These are phyloP conservation scores for Botrytis porri DNA, from an alignment of 2,329 filamentous ascomycete species.

Conservation along the genomic window DNA sequence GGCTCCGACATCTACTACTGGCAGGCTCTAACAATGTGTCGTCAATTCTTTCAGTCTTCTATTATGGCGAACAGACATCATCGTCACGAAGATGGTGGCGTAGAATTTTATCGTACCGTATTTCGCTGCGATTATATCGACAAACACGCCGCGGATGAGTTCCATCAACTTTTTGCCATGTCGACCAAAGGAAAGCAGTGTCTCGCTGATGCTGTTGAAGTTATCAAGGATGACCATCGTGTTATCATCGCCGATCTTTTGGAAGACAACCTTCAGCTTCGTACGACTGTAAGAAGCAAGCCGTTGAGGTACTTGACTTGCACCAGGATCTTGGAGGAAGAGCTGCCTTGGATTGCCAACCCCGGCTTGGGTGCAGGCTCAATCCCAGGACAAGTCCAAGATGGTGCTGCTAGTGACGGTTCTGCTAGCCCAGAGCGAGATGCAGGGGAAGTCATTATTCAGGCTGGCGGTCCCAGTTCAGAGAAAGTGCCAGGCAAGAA, in stretches of 20 bases:
- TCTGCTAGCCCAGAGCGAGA: neutral
- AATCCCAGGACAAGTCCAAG: neutral
- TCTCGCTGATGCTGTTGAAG: conserved; percentile 5
- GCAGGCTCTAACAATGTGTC: conserved; percentile 30
- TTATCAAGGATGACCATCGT: conserved; percentile 17
- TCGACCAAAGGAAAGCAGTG: conserved; percentile 18
- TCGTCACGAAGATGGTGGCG: conserved; percentile 31
- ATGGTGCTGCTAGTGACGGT: neutral
- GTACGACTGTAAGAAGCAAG: neutral
- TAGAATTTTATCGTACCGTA: conserved; percentile 31
- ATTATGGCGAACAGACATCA: conserved; percentile 26
- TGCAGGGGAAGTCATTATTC: neutral
- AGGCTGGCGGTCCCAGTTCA: neutral
- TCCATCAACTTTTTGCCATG: conserved; percentile 18
- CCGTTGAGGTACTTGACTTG: conserved; percentile 18
- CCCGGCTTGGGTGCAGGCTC: neutral
- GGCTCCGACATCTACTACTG: conserved; percentile 35
- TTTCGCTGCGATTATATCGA: conserved; percentile 26
- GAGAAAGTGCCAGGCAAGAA: neutral
- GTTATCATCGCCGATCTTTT: conserved; percentile 13
- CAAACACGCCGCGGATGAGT: conserved; percentile 7
- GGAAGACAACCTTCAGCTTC: conserved; percentile 5
- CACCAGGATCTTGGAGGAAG: conserved; percentile 51
- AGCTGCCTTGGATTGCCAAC: conserved; percentile 53
- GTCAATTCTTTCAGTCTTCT: conserved; percentile 28